These are phyloP conservation scores for Suhomyces tanzawaensis DNA, from an alignment of 805 yeast species.

Conservation along the genomic window DNA sequence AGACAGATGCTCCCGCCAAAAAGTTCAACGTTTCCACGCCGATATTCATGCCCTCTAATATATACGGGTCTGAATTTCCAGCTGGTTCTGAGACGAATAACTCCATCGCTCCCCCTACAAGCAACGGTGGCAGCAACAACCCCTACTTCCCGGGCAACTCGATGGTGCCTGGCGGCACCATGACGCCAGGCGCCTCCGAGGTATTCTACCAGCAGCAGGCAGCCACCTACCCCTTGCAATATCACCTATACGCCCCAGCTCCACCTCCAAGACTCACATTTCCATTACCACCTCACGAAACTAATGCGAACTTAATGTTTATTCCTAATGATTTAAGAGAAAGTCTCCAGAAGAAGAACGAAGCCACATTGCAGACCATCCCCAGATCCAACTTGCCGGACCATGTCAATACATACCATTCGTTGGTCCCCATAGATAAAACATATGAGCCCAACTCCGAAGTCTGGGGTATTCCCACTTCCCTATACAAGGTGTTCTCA, in stretches of 20 bases:
- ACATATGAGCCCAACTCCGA: conserved; percentile 29
- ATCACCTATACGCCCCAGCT: conserved; percentile 85
- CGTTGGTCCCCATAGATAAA: conserved; percentile 76
- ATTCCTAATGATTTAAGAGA: conserved; percentile 73
- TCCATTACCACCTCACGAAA: conserved; percentile 67
- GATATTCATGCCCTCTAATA: conserved; percentile 33
- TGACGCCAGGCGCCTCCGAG: conserved; percentile 18
- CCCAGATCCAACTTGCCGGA: conserved; percentile 52
- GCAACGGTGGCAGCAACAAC: conserved; percentile 9
- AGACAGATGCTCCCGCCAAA: conserved; percentile 8
- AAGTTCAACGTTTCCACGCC: conserved; percentile 41
- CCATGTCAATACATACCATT: conserved; percentile 65
- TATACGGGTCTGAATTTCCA: conserved; percentile 1
- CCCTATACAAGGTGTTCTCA: conserved; percentile 77
- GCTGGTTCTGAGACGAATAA: conserved; percentile 2
- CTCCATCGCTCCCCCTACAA: not conserved
- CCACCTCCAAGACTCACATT: conserved; percentile 72
- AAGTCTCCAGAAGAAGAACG: conserved; percentile 66
- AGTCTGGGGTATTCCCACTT: conserved; percentile 53
- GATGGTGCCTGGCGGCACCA: conserved; percentile 6
- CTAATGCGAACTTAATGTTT: conserved; percentile 66
- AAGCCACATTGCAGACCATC: conserved; percentile 72
- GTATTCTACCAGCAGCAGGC: conserved; percentile 18
- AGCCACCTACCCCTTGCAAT: conserved; percentile 56
- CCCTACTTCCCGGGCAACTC: conserved; percentile 21